Percentiles rank a stretch among this genome's conserved stretches.
Conservation (phyloP, 176 grass and related monocot species). For the Cenchrus purpureus region DNA sequence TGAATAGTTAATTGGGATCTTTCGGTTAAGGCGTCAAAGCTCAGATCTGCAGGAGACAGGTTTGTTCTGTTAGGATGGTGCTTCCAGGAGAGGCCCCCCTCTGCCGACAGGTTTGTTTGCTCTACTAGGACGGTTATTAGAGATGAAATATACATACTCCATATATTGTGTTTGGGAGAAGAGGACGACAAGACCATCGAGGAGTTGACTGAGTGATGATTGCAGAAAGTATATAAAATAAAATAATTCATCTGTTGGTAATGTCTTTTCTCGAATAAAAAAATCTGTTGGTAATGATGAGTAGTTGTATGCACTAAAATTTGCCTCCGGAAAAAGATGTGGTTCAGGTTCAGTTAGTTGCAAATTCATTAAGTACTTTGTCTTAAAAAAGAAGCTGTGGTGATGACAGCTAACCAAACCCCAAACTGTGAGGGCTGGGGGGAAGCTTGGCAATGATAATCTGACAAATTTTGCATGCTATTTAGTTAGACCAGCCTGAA, state of each 20-base stretch:
- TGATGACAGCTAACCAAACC: background rate
- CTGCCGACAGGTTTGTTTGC: conserved; percentile 20
- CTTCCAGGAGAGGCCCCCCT: background rate
- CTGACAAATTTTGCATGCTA: background rate
- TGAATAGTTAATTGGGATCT: background rate
- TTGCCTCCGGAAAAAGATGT: background rate
- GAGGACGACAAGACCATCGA: conserved; percentile 10
- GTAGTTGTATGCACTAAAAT: background rate
- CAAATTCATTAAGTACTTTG: background rate
- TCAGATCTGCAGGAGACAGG: background rate
- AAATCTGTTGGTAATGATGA: background rate
- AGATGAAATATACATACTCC: too few species aligned
- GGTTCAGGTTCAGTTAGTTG: background rate
- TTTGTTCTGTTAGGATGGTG: background rate
- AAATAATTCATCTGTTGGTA: background rate
- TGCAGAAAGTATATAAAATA: background rate
- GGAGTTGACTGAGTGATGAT: background rate
- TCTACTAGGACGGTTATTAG: conserved; percentile 1
- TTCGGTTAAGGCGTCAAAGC: conserved; percentile 39
- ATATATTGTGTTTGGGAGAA: background rate
- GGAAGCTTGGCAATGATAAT: background rate
- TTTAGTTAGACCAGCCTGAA: background rate
- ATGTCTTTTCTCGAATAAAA: background rate
- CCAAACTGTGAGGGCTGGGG: too few species aligned
- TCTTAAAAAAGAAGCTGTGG: background rate